Evolutionary conservation across 192 early-diverging fungal species (phyloP).

Genomic region (Fimicolochytrium jonesii): DNA sequence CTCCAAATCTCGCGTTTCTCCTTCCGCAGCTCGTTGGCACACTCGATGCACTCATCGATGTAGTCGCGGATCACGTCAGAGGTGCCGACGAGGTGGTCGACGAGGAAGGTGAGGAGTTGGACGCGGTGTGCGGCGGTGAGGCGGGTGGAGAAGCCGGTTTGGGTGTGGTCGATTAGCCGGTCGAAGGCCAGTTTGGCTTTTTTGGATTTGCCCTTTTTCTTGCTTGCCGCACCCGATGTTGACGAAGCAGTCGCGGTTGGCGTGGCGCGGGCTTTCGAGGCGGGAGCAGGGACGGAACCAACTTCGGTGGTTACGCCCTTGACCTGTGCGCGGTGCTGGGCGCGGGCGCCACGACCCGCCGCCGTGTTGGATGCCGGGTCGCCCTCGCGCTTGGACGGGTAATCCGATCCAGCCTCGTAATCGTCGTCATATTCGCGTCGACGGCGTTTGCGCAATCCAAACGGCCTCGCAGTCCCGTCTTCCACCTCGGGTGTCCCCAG

Average conservation of each 20-base stretch:
- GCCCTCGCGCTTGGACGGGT: background rate
- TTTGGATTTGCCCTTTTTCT: background rate
- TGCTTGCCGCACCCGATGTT: background rate
- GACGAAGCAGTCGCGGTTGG: background rate
- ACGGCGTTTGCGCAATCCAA: slow-evolving; percentile 18
- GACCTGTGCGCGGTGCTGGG: too few relatives aligned
- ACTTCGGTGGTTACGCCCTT: too few relatives aligned
- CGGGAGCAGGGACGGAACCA: too few relatives aligned
- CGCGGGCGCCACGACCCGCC: too few relatives aligned
- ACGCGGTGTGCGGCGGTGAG: slow-evolving; percentile 42
- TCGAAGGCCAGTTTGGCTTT: slow-evolving; percentile 25
- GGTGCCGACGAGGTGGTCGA: slow-evolving; percentile 49
- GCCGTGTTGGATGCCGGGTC: too few relatives aligned
- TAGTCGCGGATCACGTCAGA: slow-evolving; percentile 58
- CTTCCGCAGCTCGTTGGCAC: slow-evolving; percentile 65
- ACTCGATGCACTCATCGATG: slow-evolving; percentile 70
- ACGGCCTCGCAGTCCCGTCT: background rate
- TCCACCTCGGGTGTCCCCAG: too few relatives aligned
- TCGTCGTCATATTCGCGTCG: slow-evolving; percentile 1
- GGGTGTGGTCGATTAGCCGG: slow-evolving; percentile 9
- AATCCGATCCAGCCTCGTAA: slow-evolving; percentile 18
- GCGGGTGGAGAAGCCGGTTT: slow-evolving; percentile 37
- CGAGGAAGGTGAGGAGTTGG: slow-evolving; percentile 60
- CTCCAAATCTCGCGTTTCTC: slow-evolving; percentile 68
- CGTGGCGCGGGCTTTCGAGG: background rate